Percentiles rank a stretch among this genome's conserved stretches.
These are phyloP conservation scores for Acanthamoeba sp. DNA, from an alignment of 208 protist genomes.

Conservation along the genomic window DNA sequence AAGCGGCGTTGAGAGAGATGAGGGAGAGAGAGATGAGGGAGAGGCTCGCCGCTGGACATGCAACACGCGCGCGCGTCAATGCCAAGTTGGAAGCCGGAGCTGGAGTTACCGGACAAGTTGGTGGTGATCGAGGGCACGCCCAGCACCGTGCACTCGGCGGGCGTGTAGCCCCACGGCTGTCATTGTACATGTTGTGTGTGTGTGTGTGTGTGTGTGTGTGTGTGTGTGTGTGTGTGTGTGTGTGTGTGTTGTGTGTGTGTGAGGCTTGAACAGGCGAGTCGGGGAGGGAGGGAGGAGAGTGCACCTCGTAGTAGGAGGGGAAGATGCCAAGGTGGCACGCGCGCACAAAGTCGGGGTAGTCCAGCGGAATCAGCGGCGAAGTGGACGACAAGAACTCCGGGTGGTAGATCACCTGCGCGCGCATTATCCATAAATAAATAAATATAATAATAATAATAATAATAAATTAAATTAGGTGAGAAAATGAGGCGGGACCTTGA, in stretches of 20 bases:
- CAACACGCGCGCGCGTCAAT: no score
- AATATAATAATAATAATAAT: no score
- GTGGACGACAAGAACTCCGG: constrained; percentile 89
- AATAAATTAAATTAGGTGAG: no score
- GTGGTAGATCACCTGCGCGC: constrained; percentile 88
- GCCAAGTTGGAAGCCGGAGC: no score
- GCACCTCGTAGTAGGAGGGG: constrained; percentile 86
- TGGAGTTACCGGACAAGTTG: constrained; percentile 78
- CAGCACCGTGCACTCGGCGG: constrained; percentile 87
- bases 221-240: not conserved
- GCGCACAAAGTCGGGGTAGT: constrained; percentile 89
- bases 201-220: not conserved
- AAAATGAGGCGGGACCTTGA: constrained; percentile 79
- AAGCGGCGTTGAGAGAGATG: no score
- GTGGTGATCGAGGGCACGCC: constrained; percentile 89
- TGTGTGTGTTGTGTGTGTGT: not conserved
- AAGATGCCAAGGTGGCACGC: constrained; percentile 89
- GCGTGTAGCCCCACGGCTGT: constrained; percentile 89
- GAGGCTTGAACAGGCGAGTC: no score
- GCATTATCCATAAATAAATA: not conserved
- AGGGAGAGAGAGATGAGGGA: no score
- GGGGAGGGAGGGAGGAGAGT: not conserved
- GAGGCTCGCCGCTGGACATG: no score
- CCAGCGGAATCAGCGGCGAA: constrained; percentile 87
- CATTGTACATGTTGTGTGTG: no score